Base-by-base conservation (phyloP, 768 basidiomycete species). In the Leucogyrophana mollusca region DNA sequence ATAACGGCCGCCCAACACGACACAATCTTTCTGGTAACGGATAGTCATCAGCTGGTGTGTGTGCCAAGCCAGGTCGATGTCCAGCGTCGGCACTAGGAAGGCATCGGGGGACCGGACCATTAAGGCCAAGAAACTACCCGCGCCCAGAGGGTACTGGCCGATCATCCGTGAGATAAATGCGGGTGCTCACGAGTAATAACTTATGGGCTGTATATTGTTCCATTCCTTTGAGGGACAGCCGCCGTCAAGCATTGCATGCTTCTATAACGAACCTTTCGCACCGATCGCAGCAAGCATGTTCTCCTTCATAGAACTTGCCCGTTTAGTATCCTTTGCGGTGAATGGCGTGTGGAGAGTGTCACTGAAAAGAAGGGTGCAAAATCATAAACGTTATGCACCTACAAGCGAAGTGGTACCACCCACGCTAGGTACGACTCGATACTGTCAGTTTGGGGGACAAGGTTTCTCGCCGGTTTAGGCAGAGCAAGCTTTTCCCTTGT, bases 101-200 rank as follows among this genome's bases (percentile, higher is more conserved):
- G 27, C 6, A 30, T 6, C 27, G 13, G 27, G 27, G 13, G 27
- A 30, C 7, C 13, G 7, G 27, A 13, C 27, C 27, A 30, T 30
- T 13, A 30, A 30, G 6, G 7, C 27, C 7, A 30, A 13, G 27
- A 30, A 30, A 7, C 27, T 30, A 13, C 27, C 6, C 6, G 22
- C 22, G 11, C 43, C 32, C 5, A 25, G 27, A 16, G 30, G 17
- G 13, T 7, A 7, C 13, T 13, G 13, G 27, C 7, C 6, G 7
- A 30, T 13, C 6, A 13, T 30, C 27, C 27, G 27, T 30, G 27
- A 7, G 13, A 22, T 11, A 7, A 9, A 1, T 8, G 6, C 11
- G 16, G 18, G 10, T 22, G 66, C 68, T 14, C 52, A 80, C 76
- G 74, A 79, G 44, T 82, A 79, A 55, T 83, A 83, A 54, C 82